A percentile compares a stretch with the other conserved stretches of the same genome.
phyloP scores from a whole-genome alignment of 345 rosid species.

The Camelina laxa region DNA sequence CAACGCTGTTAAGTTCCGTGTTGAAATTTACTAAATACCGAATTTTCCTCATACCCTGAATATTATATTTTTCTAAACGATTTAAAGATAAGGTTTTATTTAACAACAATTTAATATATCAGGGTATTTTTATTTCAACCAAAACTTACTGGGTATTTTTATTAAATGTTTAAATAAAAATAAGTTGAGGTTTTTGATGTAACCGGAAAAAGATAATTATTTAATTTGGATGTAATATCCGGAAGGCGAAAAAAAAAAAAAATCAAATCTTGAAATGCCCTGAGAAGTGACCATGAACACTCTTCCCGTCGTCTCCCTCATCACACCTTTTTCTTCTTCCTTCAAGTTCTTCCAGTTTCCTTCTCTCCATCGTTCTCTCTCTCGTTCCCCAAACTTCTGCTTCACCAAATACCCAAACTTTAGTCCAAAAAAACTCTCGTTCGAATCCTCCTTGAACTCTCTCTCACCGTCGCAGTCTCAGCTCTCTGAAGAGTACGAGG shows the following conservation, averaged over 20 bases:
- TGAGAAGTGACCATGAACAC: slow-evolving; percentile 58
- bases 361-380: neutral
- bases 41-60: too few relatives aligned
- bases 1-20: too few relatives aligned
- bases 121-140: too few relatives aligned
- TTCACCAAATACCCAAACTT: slow-evolving; percentile 45
- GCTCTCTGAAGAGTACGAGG: slow-evolving; percentile 66
- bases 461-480: slow-evolving; percentile 56
- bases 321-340: slow-evolving; percentile 34
- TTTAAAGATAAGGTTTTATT: too few relatives aligned
- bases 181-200: too few relatives aligned
- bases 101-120: too few relatives aligned
- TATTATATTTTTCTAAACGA: too few relatives aligned
- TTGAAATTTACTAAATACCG: too few relatives aligned
- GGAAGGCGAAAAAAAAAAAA: slow-evolving; percentile 27
- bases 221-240: neutral
- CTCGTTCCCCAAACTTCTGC: slow-evolving; percentile 41
- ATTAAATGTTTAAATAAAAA: too few relatives aligned
- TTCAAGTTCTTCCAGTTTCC: slow-evolving; percentile 42
- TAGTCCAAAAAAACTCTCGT: slow-evolving; percentile 34
- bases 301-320: slow-evolving; percentile 55
- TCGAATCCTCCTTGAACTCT: slow-evolving; percentile 55
- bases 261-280: slow-evolving; percentile 22
- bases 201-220: too few relatives aligned
- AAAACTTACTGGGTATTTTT: too few relatives aligned